phyloP scores from a whole-genome alignment of 192 early-diverging fungal species.

The Neocallimastix lanati region DNA sequence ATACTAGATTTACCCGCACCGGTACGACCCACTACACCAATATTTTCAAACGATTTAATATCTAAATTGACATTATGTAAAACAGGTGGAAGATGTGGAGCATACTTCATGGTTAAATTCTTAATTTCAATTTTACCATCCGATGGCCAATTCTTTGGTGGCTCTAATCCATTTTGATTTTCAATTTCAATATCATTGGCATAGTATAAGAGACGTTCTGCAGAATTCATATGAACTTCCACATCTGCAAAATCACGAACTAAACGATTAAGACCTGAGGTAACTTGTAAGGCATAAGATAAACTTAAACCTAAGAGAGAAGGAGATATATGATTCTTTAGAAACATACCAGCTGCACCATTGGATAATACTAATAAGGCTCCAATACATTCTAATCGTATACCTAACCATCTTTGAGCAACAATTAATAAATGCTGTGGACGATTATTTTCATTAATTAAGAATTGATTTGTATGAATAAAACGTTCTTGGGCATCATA shows the following conservation, averaged over 20 bases:
- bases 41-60: constrained; percentile 9
- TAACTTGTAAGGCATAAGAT: constrained; percentile 36
- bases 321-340: constrained; percentile 6
- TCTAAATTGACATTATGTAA: constrained; percentile 11
- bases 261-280: neutral
- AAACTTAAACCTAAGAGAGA: constrained; percentile 77
- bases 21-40: constrained; percentile 40
- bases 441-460: constrained; percentile 37
- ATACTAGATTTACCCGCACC: constrained; percentile 73
- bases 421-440: constrained; percentile 26
- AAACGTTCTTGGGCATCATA: constrained; percentile 39
- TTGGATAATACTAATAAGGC: constrained; percentile 57
- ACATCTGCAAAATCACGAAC: neutral
- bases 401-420: constrained; percentile 25
- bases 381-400: constrained; percentile 71
- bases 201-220: neutral
- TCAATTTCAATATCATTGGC: neutral
- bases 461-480: constrained; percentile 19
- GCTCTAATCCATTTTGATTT: neutral
- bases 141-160: constrained; percentile 34
- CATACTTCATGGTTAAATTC: constrained; percentile 34
- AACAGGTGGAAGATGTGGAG: constrained; percentile 42
- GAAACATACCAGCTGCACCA: constrained; percentile 1
- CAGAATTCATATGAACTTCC: neutral
- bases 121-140: constrained; percentile 35